Base-by-base conservation (phyloP, 2,329 filamentous ascomycete genomes). In the Fusarium transvaalense region DNA sequence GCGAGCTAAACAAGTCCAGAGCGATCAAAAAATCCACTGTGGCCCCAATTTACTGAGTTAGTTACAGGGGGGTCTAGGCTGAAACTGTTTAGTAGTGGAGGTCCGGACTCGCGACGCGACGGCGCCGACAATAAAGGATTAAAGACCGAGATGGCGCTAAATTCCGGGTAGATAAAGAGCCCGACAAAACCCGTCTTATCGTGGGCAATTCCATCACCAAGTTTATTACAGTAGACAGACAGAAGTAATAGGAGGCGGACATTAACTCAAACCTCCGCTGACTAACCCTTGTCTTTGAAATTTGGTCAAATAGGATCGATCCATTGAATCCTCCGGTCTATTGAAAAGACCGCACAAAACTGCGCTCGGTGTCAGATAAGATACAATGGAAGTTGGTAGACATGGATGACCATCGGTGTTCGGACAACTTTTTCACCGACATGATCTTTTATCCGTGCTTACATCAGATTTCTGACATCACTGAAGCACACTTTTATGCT, bases 81-180 rank as follows among this genome's bases (percentile, higher is more conserved):
- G 7, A 14, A 23, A 25, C 45, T 12, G 10, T 6, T 27, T 3
- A n/a, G 10, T n/a, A n/a, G n/a, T n/a, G n/a, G n/a, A n/a, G n/a
- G n/a, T 7, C 31, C 31, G 12, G 31, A 34, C 17, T 43, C 37
- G 50, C 47, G 47, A 51, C 47, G 25, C 47, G 23, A 50, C 47
- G 23, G 46, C 46, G 25, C 41, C 41, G 37, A 42, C 10, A 42
- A 3, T 10, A 15, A 17, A 32, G 17, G 23, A 10, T 29, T 21
- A 27, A 55, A 55, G 41, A 17, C 52, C 52, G 52, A 55, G 41
- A 55, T 47, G 52, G 31, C 52, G 23, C 52, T 55, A 48, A 25
- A 54, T 13, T 21, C 51, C 39, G 51, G 51, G 23, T 54, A 54
- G 51, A 46, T 54, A 46, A 27, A 27, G 17, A 48, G 23, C 4